Evolutionary conservation across 2,329 filamentous ascomycete genomes (phyloP).

Genomic region (Pseudogymnoascus sp.): DNA sequence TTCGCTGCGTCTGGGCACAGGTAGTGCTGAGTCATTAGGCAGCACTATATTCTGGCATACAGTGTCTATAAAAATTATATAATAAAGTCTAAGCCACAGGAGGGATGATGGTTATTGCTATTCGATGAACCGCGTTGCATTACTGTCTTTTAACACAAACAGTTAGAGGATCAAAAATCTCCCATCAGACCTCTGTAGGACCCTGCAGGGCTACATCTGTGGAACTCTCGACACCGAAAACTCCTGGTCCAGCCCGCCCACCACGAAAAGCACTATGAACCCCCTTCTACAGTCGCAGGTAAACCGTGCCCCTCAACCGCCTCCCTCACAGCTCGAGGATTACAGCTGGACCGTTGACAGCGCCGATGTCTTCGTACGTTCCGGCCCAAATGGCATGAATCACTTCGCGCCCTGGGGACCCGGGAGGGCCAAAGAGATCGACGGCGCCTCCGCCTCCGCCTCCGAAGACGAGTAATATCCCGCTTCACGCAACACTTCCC

Average conservation of each 20-base stretch:
- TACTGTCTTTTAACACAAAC: background rate
- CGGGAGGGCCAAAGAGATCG: background rate
- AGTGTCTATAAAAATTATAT: background rate
- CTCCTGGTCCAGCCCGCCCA: background rate
- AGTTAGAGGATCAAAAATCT: background rate
- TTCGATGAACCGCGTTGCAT: background rate
- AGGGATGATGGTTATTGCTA: background rate
- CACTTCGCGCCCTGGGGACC: background rate
- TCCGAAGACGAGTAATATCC: background rate
- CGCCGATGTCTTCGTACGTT: background rate
- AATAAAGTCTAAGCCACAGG: background rate
- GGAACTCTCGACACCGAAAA: background rate
- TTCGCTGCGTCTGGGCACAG: background rate
- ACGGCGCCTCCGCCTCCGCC: background rate
- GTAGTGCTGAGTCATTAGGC: constrained; percentile 1
- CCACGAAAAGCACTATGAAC: background rate
- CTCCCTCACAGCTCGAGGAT: background rate
- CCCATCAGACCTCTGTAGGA: background rate
- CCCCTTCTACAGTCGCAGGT: background rate
- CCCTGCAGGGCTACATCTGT: background rate
- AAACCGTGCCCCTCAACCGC: background rate
- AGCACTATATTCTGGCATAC: background rate
- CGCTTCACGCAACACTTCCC: background rate
- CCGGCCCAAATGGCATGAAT: background rate
- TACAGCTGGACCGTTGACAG: background rate